Evolutionary conservation across 2,329 filamentous ascomycete species (phyloP).

Genomic region (Penicillium sp.): DNA sequence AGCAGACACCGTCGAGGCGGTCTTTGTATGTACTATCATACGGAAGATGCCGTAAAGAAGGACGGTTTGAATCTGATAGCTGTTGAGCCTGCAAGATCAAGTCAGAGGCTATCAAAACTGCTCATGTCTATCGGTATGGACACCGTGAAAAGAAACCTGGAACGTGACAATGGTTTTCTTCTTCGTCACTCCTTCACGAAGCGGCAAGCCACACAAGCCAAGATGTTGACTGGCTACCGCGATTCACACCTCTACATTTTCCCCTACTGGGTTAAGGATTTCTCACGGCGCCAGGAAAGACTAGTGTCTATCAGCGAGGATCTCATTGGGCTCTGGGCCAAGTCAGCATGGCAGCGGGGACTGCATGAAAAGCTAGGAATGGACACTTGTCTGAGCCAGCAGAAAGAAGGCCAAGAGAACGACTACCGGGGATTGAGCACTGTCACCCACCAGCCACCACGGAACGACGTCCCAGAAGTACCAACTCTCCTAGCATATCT

Average conservation of each 20-base stretch:
- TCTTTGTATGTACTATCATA: neutral
- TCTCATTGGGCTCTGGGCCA: neutral
- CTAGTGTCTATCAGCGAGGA: neutral
- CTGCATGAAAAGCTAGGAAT: neutral
- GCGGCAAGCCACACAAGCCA: neutral
- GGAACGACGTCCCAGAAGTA: neutral
- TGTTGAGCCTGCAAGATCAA: neutral
- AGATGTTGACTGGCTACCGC: neutral
- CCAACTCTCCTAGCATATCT: neutral
- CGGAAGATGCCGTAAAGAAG: neutral
- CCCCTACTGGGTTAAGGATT: neutral
- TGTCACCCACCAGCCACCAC: neutral
- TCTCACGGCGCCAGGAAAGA: neutral
- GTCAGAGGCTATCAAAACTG: neutral
- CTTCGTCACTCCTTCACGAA: neutral
- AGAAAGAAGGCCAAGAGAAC: neutral
- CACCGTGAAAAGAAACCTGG: neutral
- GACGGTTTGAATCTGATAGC: neutral
- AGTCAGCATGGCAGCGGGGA: neutral
- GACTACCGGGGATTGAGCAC: neutral
- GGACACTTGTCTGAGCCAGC: neutral
- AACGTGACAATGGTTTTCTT: neutral
- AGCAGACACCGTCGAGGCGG: neutral
- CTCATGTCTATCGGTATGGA: neutral
- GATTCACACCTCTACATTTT: slow-evolving; percentile 5